Conservation (phyloP, 2,329 filamentous ascomycete genomes). For the Penicillium griseofulvum region DNA sequence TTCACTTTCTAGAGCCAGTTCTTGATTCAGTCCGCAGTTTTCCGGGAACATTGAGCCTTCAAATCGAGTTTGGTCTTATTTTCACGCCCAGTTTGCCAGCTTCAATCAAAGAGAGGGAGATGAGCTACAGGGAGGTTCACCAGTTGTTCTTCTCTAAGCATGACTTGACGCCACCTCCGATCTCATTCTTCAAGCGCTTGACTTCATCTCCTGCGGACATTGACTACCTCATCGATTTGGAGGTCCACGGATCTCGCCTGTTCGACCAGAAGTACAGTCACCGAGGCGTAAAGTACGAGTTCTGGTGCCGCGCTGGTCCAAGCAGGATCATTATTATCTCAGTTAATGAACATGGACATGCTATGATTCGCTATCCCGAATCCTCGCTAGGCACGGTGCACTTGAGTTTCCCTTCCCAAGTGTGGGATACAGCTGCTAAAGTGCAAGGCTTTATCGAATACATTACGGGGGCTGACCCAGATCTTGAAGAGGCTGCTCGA, state of each 20-base stretch:
- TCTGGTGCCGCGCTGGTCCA: conserved; percentile 36
- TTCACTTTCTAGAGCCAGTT: conserved; percentile 27
- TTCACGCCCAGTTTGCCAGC: conserved; percentile 31
- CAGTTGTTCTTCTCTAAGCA: conserved; percentile 33
- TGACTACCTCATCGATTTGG: conserved; percentile 39
- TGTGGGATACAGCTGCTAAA: conserved; percentile 41
- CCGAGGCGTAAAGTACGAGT: conserved; percentile 37
- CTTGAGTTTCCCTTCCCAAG: conserved; percentile 39
- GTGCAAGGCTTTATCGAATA: conserved; percentile 31
- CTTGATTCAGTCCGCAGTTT: conserved; percentile 38
- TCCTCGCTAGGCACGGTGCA: conserved; percentile 35
- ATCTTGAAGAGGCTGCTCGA: conserved; percentile 30
- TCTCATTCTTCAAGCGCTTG: conserved; percentile 37
- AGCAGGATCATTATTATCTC: conserved; percentile 33
- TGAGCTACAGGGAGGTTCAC: conserved; percentile 25
- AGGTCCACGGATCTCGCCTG: conserved; percentile 19
- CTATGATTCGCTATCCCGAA: conserved; percentile 26
- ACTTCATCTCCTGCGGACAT: conserved; percentile 43
- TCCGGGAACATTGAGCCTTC: conserved; percentile 35
- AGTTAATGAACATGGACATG: conserved; percentile 34
- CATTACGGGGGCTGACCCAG: conserved; percentile 16
- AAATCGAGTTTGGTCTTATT: conserved; percentile 38
- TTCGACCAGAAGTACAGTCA: conserved; percentile 29
- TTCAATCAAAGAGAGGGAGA: conserved; percentile 2
- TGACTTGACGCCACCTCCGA: conserved; percentile 27